phyloP scores from a whole-genome alignment of 2,329 filamentous ascomycete species.

The Dactylellina leptospora region DNA sequence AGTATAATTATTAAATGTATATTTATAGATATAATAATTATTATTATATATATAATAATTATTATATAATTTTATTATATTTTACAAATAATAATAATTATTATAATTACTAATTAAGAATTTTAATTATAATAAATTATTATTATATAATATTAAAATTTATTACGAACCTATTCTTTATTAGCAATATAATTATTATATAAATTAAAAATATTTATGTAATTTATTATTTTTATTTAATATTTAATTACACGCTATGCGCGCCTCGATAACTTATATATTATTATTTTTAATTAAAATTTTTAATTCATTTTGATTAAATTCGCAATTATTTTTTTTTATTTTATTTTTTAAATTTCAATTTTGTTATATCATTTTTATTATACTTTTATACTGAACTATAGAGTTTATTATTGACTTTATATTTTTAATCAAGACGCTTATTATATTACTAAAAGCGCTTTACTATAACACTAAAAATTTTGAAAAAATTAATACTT shows the following conservation, averaged over 20 bases:
- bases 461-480: not conserved
- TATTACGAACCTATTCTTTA: constrained; percentile 10
- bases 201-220: constrained; percentile 13
- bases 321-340: constrained; percentile 2
- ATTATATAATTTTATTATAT: too few species aligned
- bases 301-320: constrained; percentile 8
- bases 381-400: not conserved
- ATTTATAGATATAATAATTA: too few species aligned
- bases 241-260: constrained; percentile 9
- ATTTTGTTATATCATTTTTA: constrained; percentile 3
- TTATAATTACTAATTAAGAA: constrained; percentile 4
- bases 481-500: not conserved
- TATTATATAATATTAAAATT: constrained; percentile 17
- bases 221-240: constrained; percentile 13
- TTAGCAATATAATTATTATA: constrained; percentile 23
- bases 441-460: not conserved
- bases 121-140: constrained; percentile 11
- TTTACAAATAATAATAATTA: too few species aligned
- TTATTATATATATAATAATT: too few species aligned
- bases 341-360: constrained; percentile 1
- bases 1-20: too few species aligned
- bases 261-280: too few species aligned
- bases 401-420: not conserved
- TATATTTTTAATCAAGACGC: not conserved
- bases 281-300: constrained; percentile 4